A percentile compares a stretch with the other conserved stretches of the same genome.
Evolutionary conservation across 1,284 basidiomycete species (phyloP).

Genomic region (Coniferiporia sulphurascens): DNA sequence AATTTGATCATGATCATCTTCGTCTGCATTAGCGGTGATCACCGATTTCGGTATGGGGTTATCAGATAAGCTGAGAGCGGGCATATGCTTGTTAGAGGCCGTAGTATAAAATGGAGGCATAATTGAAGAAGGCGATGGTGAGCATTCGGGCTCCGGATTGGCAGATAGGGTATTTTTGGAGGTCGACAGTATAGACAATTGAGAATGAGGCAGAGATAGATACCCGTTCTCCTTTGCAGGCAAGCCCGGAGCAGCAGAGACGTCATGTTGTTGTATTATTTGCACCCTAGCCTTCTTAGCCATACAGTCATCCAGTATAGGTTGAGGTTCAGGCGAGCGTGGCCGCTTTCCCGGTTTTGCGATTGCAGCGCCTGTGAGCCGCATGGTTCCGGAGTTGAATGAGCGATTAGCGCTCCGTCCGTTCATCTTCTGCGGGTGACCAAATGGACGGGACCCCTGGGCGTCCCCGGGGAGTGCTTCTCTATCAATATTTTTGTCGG

Average conservation of each 20-base stretch:
- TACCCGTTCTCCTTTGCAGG: neutral
- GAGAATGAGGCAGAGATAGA: neutral
- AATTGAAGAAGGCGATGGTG: neutral
- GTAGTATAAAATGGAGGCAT: neutral
- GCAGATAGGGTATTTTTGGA: neutral
- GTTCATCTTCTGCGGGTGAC: constrained; percentile 3
- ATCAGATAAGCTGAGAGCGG: neutral
- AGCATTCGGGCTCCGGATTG: neutral
- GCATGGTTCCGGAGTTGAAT: neutral
- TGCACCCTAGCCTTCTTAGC: too few relatives aligned
- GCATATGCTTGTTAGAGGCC: neutral
- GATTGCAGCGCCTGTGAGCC: constrained; percentile 1
- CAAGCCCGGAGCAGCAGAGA: too few relatives aligned
- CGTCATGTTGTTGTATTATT: too few relatives aligned
- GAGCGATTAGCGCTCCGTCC: neutral
- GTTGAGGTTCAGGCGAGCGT: neutral
- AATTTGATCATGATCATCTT: neutral
- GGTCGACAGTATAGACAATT: neutral
- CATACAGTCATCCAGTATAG: neutral
- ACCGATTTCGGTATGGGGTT: neutral
- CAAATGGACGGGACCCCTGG: constrained; percentile 7
- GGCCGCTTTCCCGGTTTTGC: constrained; percentile 2
- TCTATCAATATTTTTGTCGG: neutral
- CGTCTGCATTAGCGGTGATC: neutral
- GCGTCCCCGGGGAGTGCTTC: neutral